phyloP scores from a whole-genome alignment of 2,329 filamentous ascomycete species.

The Fusarium sp. region DNA sequence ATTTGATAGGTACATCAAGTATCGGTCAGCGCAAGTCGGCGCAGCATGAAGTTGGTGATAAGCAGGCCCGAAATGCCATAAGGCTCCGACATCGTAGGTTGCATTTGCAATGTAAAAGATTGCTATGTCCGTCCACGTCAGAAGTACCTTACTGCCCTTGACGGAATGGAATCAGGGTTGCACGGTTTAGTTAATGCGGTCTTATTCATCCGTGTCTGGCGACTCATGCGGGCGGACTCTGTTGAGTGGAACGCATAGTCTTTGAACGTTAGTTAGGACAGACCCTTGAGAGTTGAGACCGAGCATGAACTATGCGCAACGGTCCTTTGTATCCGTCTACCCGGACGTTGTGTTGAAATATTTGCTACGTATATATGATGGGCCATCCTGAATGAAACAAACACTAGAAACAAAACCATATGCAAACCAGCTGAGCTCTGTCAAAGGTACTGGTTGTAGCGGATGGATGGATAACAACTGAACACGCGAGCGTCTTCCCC shows the following conservation, averaged over 20 bases:
- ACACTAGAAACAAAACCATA: neutral
- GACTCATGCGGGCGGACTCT: slow-evolving; percentile 30
- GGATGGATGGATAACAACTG: slow-evolving; percentile 32
- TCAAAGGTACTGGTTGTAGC: slow-evolving; percentile 14
- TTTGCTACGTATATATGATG: slow-evolving; percentile 2
- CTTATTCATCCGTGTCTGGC: slow-evolving; percentile 17
- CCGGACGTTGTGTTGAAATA: neutral
- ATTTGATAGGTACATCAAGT: slow-evolving; percentile 28
- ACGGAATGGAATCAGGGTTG: slow-evolving; percentile 12
- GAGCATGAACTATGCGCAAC: neutral
- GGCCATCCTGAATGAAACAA: neutral
- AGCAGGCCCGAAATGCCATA: slow-evolving; percentile 18
- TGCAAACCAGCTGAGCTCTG: slow-evolving; percentile 31
- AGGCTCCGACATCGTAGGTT: slow-evolving; percentile 2
- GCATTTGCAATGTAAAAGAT: neutral
- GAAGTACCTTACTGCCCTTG: slow-evolving; percentile 3
- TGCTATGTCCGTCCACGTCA: slow-evolving; percentile 31
- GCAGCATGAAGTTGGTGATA: slow-evolving; percentile 13
- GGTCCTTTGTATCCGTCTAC: slow-evolving; percentile 14
- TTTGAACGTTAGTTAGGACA: slow-evolving; percentile 17
- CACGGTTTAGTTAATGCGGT: slow-evolving; percentile 25
- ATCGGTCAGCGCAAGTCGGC: slow-evolving; percentile 26
- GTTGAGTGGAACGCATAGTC: slow-evolving; percentile 29
- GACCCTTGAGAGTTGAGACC: slow-evolving; percentile 2
- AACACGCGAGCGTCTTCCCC: slow-evolving; percentile 36